Base-by-base conservation (phyloP, 106 monocot species). In the Allium fistulosum region DNA sequence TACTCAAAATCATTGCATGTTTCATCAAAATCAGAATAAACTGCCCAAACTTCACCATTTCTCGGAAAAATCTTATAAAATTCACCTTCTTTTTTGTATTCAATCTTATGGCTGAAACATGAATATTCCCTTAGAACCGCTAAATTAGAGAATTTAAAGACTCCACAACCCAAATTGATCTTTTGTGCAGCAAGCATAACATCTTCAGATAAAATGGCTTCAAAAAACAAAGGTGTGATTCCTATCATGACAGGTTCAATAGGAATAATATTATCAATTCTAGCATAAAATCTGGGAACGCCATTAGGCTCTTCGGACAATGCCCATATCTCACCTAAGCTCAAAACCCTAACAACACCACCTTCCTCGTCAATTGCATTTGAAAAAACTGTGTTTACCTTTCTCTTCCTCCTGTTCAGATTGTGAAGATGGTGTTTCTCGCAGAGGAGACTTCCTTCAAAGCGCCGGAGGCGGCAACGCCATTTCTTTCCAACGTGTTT, bases 41-140 rank as follows among this genome's bases (percentile, higher is more conserved):
- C 17, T 11, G 75, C 75, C 75, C 75, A 75, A 61, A 75, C 46
- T 61, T 75, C 75, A 0, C 68, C 68, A 9, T 61, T 52, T 11
- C 13, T 67, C 1, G 75, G 75, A 50, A 59, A 69, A 60, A 75
- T 52, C 68, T 17, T 52, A 52, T 60, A 75, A 2, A 57, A 73
- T 10, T 4, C n/a, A 8, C 51, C 27, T 26, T 47, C 58, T 0
- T 13, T 7, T 0, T 71, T 48, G 15, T 8, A n/a, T 7, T 2
- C 5, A 15, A 53, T 52, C 8, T 46, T 37, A 11, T 75, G 67
- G 1, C 45, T 58, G 10, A 75, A 50, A 1, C 11, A 10, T 7
- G 50, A 17, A 8, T 60, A 17, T 4, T 65, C 17, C 51, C 28
- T 75, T 28, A 18, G 4, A 1, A 45, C 0, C 0, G 0, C 27